Conservation (phyloP, 768 basidiomycete genomes). For the Rhodotorula kratochvilovae region DNA sequence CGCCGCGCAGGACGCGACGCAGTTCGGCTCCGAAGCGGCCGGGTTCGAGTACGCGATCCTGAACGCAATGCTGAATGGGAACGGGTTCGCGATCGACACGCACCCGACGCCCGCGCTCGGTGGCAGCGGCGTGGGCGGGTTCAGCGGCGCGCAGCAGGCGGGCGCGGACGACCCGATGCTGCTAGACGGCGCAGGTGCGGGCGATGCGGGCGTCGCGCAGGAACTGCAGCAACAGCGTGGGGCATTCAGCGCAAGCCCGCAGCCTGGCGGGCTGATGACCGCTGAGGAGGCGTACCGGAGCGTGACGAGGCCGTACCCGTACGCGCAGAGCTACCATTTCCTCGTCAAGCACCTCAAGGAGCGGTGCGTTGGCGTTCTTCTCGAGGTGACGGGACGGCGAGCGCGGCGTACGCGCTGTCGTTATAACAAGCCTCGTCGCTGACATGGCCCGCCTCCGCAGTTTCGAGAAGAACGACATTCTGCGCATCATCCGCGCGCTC, state of each 20-base stretch:
- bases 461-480: constrained; percentile 92
- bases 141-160: neutral
- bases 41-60: constrained; percentile 94
- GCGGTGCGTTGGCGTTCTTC: constrained; percentile 52
- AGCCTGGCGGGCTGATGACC: constrained; percentile 23
- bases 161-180: constrained; percentile 10
- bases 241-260: neutral
- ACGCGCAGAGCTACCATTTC: constrained; percentile 93
- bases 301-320: constrained; percentile 76
- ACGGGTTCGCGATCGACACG: constrained; percentile 56
- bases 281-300: constrained; percentile 59
- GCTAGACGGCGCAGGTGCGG: neutral
- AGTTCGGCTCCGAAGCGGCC: constrained; percentile 83
- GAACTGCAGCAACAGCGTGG: neutral
- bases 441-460: constrained; percentile 49
- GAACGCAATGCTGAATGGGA: constrained; percentile 65
- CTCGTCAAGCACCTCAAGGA: constrained; percentile 85
- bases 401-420: neutral
- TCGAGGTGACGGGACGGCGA: neutral
- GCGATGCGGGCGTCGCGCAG: neutral
- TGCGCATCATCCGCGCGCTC: constrained; percentile 87
- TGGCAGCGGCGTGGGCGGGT: neutral
- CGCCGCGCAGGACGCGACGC: constrained; percentile 56
- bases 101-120: neutral
- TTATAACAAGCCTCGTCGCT: neutral